phyloP scores from a whole-genome alignment of 805 yeast genomes.

The Saccharomyces paradoxus region DNA sequence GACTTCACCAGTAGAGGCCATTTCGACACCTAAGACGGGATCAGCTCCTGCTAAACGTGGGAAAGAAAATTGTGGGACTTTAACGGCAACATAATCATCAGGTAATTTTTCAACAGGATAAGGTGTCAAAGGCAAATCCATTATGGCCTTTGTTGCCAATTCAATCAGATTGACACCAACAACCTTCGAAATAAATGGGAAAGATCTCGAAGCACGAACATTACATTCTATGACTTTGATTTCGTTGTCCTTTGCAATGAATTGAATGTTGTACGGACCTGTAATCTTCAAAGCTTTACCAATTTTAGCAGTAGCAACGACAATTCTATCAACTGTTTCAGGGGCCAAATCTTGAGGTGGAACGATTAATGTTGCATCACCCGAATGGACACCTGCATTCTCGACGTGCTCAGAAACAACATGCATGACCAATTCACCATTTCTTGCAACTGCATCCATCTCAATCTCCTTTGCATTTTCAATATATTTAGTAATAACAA shows the following conservation, averaged over 20 bases:
- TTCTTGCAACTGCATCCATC: slow-evolving; percentile 96
- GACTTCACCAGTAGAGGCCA: slow-evolving; percentile 99
- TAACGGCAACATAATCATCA: slow-evolving; percentile 88
- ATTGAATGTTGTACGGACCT: slow-evolving; percentile 96
- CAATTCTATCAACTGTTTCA: slow-evolving; percentile 85
- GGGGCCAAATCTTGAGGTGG: slow-evolving; percentile 94
- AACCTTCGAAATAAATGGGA: slow-evolving; percentile 97
- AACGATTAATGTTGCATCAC: slow-evolving; percentile 94
- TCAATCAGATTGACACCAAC: slow-evolving; percentile 94
- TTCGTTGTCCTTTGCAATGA: slow-evolving; percentile 89
- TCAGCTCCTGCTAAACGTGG: slow-evolving; percentile 96
- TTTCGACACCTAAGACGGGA: slow-evolving; percentile 95
- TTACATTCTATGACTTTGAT: slow-evolving; percentile 98
- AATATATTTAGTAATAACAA: slow-evolving; percentile 91
- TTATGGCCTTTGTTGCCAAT: slow-evolving; percentile 92
- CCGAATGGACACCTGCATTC: slow-evolving; percentile 98
- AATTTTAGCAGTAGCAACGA: slow-evolving; percentile 90
- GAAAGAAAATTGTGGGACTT: slow-evolving; percentile 97
- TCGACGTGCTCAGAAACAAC: slow-evolving; percentile 98
- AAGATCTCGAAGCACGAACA: slow-evolving; percentile 97
- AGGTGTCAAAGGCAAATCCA: slow-evolving; percentile 79
- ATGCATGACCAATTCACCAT: slow-evolving; percentile 92
- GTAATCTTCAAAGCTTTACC: slow-evolving; percentile 92
- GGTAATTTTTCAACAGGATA: slow-evolving; percentile 88
- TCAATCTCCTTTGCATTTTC: slow-evolving; percentile 97